Percentiles rank a stretch among this genome's conserved stretches.
Evolutionary conservation across 2,329 filamentous ascomycete genomes (phyloP).

Genomic region (Microsporum ferrugineum): DNA sequence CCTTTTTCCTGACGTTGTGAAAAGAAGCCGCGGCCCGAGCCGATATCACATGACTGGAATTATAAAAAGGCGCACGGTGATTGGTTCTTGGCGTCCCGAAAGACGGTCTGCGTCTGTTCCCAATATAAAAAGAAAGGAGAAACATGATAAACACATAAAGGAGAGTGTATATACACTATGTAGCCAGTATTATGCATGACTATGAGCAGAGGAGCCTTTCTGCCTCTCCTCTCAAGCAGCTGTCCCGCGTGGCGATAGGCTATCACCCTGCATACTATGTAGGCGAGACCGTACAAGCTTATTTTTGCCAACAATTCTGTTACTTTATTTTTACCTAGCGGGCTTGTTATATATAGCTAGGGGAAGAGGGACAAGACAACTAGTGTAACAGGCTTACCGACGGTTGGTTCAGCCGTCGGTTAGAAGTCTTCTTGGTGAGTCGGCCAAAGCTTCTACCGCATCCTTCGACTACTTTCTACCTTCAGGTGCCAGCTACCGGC

Average conservation of each 20-base stretch:
- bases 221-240: too few species aligned
- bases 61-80: not conserved
- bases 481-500: not conserved
- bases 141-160: not conserved
- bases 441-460: not conserved
- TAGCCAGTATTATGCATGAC: not conserved
- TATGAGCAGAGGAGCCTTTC: not conserved
- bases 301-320: not conserved
- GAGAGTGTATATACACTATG: not conserved
- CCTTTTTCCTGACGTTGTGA: not conserved
- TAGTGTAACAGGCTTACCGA: not conserved
- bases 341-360: not conserved
- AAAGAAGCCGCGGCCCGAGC: not conserved
- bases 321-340: not conserved
- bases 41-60: not conserved
- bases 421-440: not conserved
- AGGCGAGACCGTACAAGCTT: not conserved
- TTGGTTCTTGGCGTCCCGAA: not conserved
- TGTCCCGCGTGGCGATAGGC: not conserved
- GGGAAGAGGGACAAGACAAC: not conserved
- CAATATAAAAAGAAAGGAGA: not conserved
- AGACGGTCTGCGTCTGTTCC: not conserved
- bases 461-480: not conserved
- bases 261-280: not conserved
- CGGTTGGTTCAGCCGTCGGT: not conserved